These are phyloP conservation scores for Colletotrichum cordylinicola DNA, from an alignment of 2,329 filamentous ascomycete species.

Conservation along the genomic window DNA sequence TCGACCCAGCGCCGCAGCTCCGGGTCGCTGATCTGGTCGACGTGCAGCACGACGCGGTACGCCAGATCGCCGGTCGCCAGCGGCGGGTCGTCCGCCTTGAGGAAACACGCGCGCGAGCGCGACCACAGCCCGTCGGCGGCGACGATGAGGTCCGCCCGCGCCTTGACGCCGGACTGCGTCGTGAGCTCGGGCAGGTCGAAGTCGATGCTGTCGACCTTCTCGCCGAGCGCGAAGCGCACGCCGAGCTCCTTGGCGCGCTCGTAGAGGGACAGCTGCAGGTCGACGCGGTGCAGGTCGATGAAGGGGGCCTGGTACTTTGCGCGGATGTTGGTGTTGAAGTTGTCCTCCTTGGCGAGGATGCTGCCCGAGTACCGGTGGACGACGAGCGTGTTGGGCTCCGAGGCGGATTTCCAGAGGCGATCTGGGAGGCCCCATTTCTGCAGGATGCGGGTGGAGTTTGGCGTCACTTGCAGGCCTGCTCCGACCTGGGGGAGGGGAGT, in stretches of 20 bases:
- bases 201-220: constrained; percentile 52
- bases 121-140: constrained; percentile 72
- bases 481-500: too few species aligned
- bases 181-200: constrained; percentile 49
- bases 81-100: constrained; percentile 52
- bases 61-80: constrained; percentile 68
- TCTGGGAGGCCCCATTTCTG: constrained; percentile 55
- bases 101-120: constrained; percentile 53
- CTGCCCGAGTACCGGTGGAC: constrained; percentile 59
- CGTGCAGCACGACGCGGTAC: constrained; percentile 63
- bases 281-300: constrained; percentile 65
- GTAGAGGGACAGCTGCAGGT: constrained; percentile 61
- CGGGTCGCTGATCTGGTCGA: constrained; percentile 56
- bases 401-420: constrained; percentile 40
- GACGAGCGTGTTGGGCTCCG: constrained; percentile 51
- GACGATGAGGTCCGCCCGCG: constrained; percentile 61
- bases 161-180: constrained; percentile 40
- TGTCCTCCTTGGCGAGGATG: constrained; percentile 53
- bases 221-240: constrained; percentile 53
- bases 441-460: constrained; percentile 55
- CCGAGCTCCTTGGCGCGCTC: constrained; percentile 58
- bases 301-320: constrained; percentile 63
- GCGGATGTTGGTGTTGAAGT: constrained; percentile 59
- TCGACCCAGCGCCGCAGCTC: constrained; percentile 57
- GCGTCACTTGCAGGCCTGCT: constrained; percentile 59